phyloP scores from a whole-genome alignment of 2,329 filamentous ascomycete genomes.

The Botrytis fragariae region DNA sequence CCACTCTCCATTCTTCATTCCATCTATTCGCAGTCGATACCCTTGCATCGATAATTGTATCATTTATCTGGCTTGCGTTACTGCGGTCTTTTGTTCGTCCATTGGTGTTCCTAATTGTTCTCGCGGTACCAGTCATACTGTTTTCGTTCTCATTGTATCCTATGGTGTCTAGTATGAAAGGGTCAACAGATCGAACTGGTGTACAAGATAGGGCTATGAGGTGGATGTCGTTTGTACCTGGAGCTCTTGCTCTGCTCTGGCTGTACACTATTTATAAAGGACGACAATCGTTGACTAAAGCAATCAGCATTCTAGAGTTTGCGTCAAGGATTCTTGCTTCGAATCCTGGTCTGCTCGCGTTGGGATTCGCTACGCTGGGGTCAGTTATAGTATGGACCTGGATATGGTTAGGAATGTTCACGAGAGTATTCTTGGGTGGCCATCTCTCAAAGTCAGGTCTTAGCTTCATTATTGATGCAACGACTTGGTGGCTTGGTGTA shows the following conservation, averaged over 20 bases:
- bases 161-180: conserved; percentile 84
- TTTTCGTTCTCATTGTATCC: conserved; percentile 90
- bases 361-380: conserved; percentile 77
- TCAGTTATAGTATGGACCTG: conserved; percentile 87
- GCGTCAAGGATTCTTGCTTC: conserved; percentile 82
- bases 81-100: conserved; percentile 83
- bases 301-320: conserved; percentile 88
- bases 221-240: conserved; percentile 77
- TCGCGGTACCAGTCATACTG: conserved; percentile 82
- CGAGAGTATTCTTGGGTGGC: conserved; percentile 89
- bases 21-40: conserved; percentile 90
- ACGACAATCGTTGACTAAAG: conserved; percentile 75
- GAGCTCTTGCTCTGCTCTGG: conserved; percentile 72
- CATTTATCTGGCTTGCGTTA: conserved; percentile 84
- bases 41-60: conserved; percentile 82
- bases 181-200: conserved; percentile 67
- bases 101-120: conserved; percentile 75
- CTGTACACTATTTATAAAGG: conserved; percentile 78
- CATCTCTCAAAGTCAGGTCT: conserved; percentile 64
- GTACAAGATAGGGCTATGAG: conserved; percentile 89
- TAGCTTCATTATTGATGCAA: conserved; percentile 76
- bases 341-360: conserved; percentile 75
- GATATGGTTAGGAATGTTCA: conserved; percentile 97
- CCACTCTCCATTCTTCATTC: conserved; percentile 80
- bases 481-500: conserved; percentile 92